Base-by-base conservation (phyloP, 2,329 filamentous ascomycete genomes). In the Aspergillus ustus region DNA sequence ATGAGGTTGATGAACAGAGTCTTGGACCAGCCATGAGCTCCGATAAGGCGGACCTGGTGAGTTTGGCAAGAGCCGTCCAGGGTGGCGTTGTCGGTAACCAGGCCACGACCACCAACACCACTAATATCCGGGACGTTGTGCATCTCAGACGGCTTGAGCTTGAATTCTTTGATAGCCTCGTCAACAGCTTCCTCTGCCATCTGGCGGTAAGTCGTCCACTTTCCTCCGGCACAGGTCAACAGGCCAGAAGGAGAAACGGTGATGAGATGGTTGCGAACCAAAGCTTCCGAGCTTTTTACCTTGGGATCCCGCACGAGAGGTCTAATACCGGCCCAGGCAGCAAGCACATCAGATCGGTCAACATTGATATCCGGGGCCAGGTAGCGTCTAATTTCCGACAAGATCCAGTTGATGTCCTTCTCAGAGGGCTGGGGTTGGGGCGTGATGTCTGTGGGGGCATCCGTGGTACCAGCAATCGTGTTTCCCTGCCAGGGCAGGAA, bases 1-100 rank as follows among this genome's bases (percentile, higher is more conserved):
- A 97, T 95, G 40, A 97, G 82, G 77, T 94, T 93, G 83, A 97
- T 97, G 81, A 97, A 97, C 25, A 97, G 87, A 1, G 93, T 92
- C 78, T 93, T 93, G 77, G 89, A 93, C 81, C 89, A 96, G 58
- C 92, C 92, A 75, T 96, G 92, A 11, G 92, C 91, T 68, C 92
- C 92, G 62, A 95, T 83, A 37, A 96, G 83, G 58, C 91, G 89
- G 57, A 96, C 89, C 69, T 89, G 87, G 76, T 95, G 91, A 2
- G 92, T 96, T 74, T 94, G 91, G 80, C 92, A 96, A 50, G 82
- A 84, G 46, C 92, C 92, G 71, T 91, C 88, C 29, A 91, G 82
- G 50, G 78, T 84, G 60, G 90, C 89, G 64, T 87, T 87, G 70
- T 94, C 91, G 70, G 91, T 87, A 63, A 91, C 82, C 57, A 84